Base-by-base conservation (phyloP, 768 basidiomycete genomes). In the Lentinula lateritia region DNA sequence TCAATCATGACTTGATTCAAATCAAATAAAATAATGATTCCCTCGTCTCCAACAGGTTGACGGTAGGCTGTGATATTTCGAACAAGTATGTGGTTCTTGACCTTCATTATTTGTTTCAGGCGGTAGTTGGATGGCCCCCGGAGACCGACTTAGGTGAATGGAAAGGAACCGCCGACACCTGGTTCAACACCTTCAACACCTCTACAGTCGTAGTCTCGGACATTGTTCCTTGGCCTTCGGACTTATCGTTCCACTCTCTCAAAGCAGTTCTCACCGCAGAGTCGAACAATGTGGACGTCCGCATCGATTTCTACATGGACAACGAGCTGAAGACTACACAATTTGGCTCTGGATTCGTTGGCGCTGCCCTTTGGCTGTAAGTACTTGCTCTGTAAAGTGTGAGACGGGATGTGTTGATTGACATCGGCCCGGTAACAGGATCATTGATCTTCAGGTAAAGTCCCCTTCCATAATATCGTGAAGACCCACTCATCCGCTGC, bases 131-230 rank as follows among this genome's bases (percentile, higher is more conserved):
- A 58, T 79, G 78, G 78, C 78, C 78, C 12, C 78, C 78, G 3
- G 78, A 80, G 65, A 62, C 69, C 6, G 78, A 78, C 61, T 75
- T 79, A 35, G 77, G 76, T 8, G 78, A 80, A 69, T 79, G 78
- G 78, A 80, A 79, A 67, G 77, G 78, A 35, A 78, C 77, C 8
- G 67, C 68, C 34, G 67, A 77, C 61, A 79, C 75, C 62, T 80
- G 78, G 78, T 77, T 66, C 64, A 74, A 79, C 64, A 79, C 77
- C 1, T 79, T 79, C 69, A 79, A 78, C 64, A 79, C 77, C 3
- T 78, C 78, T 6, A 74, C 75, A 8, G 64, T 74, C 48, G 78
- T 79, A 36, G 68, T 70, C 45, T 76, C 76, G 46, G 71, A 73
- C 60, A 70, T 78, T 57, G 74, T 78, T 48, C 58, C 65, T 54